Evolutionary conservation across 1,284 basidiomycete species (phyloP), one percentile per base, ranked within the genome.

Genomic region (Microbotryum lychnidis-dioicae): DNA sequence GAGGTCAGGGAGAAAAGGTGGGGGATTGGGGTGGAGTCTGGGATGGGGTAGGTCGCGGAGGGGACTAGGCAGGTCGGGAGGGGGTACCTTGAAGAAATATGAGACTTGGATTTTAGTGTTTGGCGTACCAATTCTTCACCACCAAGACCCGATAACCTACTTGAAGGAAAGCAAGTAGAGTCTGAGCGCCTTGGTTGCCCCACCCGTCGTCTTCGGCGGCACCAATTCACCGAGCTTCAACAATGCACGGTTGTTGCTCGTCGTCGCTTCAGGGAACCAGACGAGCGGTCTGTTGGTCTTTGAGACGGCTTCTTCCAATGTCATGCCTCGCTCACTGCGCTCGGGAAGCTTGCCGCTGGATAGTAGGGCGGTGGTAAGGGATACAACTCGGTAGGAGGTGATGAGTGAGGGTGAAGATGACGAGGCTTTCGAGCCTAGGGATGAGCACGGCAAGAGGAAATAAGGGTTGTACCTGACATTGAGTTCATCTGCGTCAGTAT

Each of bases 221-320:
- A 56, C 7, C 33, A 65, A 33, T 2, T 55, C 53, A 9, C 42
- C 59, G 44, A 69, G 48, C 47, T 60, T 61, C 46, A 70, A 54
- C 10, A 70, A n/a, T 1, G 65, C 67, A 1, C 69, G 65, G 45
- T 69, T 70, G 54, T 69, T 70, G 23, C 61, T 62, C 1, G 69
- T 70, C 0, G 67, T 67, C 8, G 42, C 47, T 53, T 74, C 73
- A 0, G 73, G 73, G 52, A 73, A 73, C 1, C 72, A 4, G 23
- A 69, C 69, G 2, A 67, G 58, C 0, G 68, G 59, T 0, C 63
- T 49, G 0, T 29, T 2, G 1, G 67, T 52, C 12, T 56, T 51
- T 27, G 54, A 27, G 4, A 69, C 7, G 1, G 60, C 58, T 4
- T 51, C 27, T 1, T 66, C 59, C 4, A 73, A 50, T 1, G 60